Evolutionary conservation across 164 flowering plant species (phyloP).

Genomic region (Malania oleifera): DNA sequence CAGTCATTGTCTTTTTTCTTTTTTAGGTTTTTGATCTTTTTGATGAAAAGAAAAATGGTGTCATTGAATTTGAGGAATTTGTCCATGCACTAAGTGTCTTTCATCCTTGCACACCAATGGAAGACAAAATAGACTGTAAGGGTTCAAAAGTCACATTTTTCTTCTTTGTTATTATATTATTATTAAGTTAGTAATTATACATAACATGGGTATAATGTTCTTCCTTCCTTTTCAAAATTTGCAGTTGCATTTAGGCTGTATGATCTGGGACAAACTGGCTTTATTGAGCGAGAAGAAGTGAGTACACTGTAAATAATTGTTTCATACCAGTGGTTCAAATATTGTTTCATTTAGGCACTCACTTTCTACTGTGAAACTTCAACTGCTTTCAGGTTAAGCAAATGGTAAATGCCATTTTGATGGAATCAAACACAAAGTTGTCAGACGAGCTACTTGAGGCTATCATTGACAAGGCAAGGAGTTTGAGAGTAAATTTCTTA

Average conservation of each 20-base stretch:
- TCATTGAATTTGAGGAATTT: conserved; percentile 84
- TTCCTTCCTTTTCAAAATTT: conserved; percentile 13
- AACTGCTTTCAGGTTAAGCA: conserved; percentile 61
- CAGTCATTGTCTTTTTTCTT: background rate
- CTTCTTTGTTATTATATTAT: background rate
- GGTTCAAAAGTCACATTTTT: background rate
- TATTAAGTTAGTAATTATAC: background rate
- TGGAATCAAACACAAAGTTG: conserved; percentile 59
- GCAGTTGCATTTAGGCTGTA: conserved; percentile 88
- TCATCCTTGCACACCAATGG: conserved; percentile 70
- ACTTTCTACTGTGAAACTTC: background rate
- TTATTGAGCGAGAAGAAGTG: conserved; percentile 86
- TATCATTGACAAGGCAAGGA: conserved; percentile 61
- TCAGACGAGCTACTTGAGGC: conserved; percentile 75
- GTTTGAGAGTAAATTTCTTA: background rate
- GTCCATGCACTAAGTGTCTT: conserved; percentile 71
- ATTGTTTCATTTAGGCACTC: background rate
- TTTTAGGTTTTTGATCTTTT: conserved; percentile 77
- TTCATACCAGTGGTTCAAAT: too few species aligned
- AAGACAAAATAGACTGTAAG: conserved; percentile 80
- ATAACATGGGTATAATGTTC: background rate
- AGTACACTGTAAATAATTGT: conserved; percentile 12
- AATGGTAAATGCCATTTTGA: conserved; percentile 74
- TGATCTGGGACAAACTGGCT: conserved; percentile 79
- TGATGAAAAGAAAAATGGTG: conserved; percentile 82